Conservation (phyloP, 2,329 filamentous ascomycete species). For the Botrytis fragariae region DNA sequence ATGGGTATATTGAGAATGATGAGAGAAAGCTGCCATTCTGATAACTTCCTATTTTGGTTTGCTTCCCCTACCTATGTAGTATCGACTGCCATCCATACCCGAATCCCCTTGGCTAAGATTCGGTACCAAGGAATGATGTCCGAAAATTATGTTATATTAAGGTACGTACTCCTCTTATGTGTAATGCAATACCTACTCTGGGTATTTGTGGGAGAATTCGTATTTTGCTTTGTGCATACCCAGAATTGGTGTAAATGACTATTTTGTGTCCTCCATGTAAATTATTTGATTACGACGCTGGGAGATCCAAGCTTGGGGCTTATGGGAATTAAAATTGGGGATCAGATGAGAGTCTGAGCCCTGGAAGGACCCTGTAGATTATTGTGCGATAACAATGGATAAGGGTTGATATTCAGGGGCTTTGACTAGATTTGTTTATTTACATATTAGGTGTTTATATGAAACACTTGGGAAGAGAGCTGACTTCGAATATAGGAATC, state of each 20-base stretch:
- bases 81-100: conserved; percentile 13
- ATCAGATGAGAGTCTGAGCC: neutral
- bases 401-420: conserved; percentile 10
- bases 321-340: neutral
- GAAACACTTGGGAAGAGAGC: neutral
- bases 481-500: neutral
- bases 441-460: neutral
- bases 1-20: conserved; percentile 28
- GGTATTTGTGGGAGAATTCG: neutral
- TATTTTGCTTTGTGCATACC: neutral
- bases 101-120: neutral
- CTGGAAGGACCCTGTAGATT: neutral
- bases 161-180: neutral
- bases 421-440: neutral
- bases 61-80: neutral
- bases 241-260: neutral
- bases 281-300: conserved; percentile 12
- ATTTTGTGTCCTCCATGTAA: neutral
- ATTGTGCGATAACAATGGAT: conserved; percentile 4
- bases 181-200: neutral
- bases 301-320: neutral
- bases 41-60: neutral
- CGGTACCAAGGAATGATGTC: conserved; percentile 4
- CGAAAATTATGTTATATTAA: neutral
- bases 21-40: conserved; percentile 27